Conservation (phyloP, 345 rosid genomes). For the Isatis tinctoria region DNA sequence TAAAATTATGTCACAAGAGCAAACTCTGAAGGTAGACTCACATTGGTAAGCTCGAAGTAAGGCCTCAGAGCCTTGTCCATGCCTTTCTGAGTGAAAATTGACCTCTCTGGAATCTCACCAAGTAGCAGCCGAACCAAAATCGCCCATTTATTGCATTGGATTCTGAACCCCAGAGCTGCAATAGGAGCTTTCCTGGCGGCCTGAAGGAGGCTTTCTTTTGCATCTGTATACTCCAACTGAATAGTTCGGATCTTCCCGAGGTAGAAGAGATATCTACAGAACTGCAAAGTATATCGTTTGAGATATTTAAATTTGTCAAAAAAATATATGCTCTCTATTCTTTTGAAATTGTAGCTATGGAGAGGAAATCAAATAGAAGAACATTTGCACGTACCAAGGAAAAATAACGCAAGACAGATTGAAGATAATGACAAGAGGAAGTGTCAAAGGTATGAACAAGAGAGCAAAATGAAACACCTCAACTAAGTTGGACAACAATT, state of each 20-base stretch:
- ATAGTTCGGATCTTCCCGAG: conserved; percentile 87
- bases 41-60: conserved; percentile 87
- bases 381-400: not conserved
- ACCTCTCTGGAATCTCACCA: conserved; percentile 89
- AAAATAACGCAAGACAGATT: not conserved
- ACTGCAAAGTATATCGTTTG: conserved; percentile 42
- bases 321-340: not conserved
- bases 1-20: not conserved
- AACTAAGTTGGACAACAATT: not conserved
- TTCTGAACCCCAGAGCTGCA: conserved; percentile 75
- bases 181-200: conserved; percentile 87
- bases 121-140: conserved; percentile 64
- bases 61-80: conserved; percentile 85
- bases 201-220: conserved; percentile 85
- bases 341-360: not conserved
- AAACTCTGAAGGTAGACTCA: conserved; percentile 36
- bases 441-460: not conserved
- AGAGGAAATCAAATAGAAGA: not conserved
- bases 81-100: conserved; percentile 78
- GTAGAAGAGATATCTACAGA: conserved; percentile 82
- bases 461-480: not conserved
- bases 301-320: not conserved
- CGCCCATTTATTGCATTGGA: conserved; percentile 89
- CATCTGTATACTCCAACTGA: conserved; percentile 89
- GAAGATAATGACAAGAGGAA: not conserved